Evolutionary conservation across 2,329 filamentous ascomycete species (phyloP), one percentile per base, ranked within the genome.

Genomic region (Exophiala bonariae): DNA sequence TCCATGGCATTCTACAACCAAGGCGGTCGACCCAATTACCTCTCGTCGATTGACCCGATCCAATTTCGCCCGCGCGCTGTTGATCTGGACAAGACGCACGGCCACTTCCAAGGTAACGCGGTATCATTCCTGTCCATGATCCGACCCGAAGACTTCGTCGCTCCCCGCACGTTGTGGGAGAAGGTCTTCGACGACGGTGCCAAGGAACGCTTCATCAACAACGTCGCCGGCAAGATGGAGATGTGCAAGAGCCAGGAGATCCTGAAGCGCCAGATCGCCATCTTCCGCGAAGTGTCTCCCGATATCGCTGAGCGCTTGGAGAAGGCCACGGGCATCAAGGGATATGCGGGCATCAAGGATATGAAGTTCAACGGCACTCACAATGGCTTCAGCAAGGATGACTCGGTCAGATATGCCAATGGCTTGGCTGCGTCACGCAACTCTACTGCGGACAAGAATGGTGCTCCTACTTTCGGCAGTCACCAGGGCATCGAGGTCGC

Each of bases 1-100:
- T 62, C 65, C 49, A 89, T 89, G 84, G 79, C 82, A 1, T 80
- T 82, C 59, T 74, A 78, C 47, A 86, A 89, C 67, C 80, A 83
- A 58, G 80, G 80, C 42, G 70, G 75, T 3, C 76, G 80, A 52
- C 76, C 79, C 11, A 75, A 77, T 58, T 83, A 82, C 62, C 71
- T 78, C 10, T 75, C 71, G 26, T 77, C 75, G 8, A 77, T 78
- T 41, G 63, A 76, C 59, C 76, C 76, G 0, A 73, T 78, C 36
- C 60, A 60, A n/a, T 77, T 78, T 67, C 66, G 65, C 34, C 52
- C 73, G 39, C 68, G 76, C 23, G 62, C 59, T 4, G 66, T 76
- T 38, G 67, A 78, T 51, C 64, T 76, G 13, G 69, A 75, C 65
- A 73, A 74, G 62, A 67, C 69, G 1, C 76, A 79, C 56, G 72